These are phyloP conservation scores for Sporisorium sorghi DNA, from an alignment of 1,284 basidiomycete species.

Conservation along the genomic window DNA sequence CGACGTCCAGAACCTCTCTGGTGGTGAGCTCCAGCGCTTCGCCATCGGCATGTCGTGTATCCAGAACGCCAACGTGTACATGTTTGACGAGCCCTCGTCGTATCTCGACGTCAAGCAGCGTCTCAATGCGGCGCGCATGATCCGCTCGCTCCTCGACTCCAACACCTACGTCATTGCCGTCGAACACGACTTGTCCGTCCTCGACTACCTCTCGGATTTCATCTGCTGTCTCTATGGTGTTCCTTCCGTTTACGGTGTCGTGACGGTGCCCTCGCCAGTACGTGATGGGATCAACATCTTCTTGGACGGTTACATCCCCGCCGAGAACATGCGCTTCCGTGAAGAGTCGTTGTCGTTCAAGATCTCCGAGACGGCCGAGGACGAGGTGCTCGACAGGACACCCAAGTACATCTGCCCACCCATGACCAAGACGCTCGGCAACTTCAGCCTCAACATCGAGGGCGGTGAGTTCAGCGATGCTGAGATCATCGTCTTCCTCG, in stretches of 20 bases:
- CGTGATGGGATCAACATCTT: constrained; percentile 70
- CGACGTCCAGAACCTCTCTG: constrained; percentile 66
- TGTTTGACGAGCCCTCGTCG: constrained; percentile 69
- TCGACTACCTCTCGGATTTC: constrained; percentile 69
- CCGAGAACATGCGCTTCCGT: constrained; percentile 70
- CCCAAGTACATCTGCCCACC: constrained; percentile 63
- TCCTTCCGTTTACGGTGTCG: constrained; percentile 68
- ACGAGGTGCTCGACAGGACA: constrained; percentile 60
- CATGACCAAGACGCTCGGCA: constrained; percentile 68
- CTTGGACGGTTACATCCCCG: constrained; percentile 68
- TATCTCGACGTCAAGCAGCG: constrained; percentile 70
- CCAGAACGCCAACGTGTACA: constrained; percentile 69
- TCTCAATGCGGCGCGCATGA: constrained; percentile 67
- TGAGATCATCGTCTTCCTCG: constrained; percentile 69
- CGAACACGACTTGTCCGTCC: constrained; percentile 68
- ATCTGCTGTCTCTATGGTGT: constrained; percentile 69
- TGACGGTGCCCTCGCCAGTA: constrained; percentile 67
- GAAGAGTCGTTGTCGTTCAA: constrained; percentile 68
- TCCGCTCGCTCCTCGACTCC: constrained; percentile 66
- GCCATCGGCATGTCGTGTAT: constrained; percentile 69
- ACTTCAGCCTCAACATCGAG: constrained; percentile 66
- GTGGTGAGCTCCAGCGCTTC: constrained; percentile 69
- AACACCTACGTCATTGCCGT: constrained; percentile 69
- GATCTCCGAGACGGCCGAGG: constrained; percentile 69
- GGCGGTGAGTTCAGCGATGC: constrained; percentile 66